Percentiles rank a stretch among this genome's conserved stretches.
These are phyloP conservation scores for Ascochyta rabiei DNA, from an alignment of 2,329 filamentous ascomycete genomes.

Conservation along the genomic window DNA sequence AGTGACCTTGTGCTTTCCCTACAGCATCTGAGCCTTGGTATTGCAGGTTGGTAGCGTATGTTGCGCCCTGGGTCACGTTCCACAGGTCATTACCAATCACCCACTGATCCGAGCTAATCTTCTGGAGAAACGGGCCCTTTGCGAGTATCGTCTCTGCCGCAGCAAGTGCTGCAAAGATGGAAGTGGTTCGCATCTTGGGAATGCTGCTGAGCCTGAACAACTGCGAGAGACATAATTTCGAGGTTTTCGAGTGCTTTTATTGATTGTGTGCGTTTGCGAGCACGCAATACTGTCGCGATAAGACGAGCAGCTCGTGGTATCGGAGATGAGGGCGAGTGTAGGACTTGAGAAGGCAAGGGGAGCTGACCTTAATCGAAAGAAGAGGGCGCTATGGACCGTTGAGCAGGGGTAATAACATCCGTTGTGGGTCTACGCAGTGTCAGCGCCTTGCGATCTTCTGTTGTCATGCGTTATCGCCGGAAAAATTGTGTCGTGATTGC, in stretches of 20 bases:
- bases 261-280: not conserved
- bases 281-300: slow-evolving; percentile 11
- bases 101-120: slow-evolving; percentile 25
- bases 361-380: slow-evolving; percentile 15
- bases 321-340: not conserved
- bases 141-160: not conserved
- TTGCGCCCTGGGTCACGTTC: slow-evolving; percentile 41
- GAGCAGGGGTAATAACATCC: slow-evolving; percentile 1
- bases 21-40: slow-evolving; percentile 46
- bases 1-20: slow-evolving; percentile 43
- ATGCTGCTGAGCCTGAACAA: not conserved
- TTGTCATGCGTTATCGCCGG: not conserved
- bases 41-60: slow-evolving; percentile 44
- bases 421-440: not conserved
- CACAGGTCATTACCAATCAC: slow-evolving; percentile 44
- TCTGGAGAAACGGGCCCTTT: slow-evolving; percentile 28
- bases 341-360: not conserved
- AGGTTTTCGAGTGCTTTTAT: not conserved
- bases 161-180: slow-evolving; percentile 2
- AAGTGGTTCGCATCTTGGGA: slow-evolving; percentile 2
- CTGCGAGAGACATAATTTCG: not conserved
- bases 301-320: not conserved
- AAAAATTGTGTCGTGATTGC: slow-evolving; percentile 12
- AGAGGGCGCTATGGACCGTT: slow-evolving; percentile 7
- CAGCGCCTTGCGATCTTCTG: not conserved